Percentiles rank a stretch among this genome's conserved stretches.
These are phyloP conservation scores for Cordyceps fumosorosea DNA, from an alignment of 2,329 filamentous ascomycete genomes.

Conservation along the genomic window DNA sequence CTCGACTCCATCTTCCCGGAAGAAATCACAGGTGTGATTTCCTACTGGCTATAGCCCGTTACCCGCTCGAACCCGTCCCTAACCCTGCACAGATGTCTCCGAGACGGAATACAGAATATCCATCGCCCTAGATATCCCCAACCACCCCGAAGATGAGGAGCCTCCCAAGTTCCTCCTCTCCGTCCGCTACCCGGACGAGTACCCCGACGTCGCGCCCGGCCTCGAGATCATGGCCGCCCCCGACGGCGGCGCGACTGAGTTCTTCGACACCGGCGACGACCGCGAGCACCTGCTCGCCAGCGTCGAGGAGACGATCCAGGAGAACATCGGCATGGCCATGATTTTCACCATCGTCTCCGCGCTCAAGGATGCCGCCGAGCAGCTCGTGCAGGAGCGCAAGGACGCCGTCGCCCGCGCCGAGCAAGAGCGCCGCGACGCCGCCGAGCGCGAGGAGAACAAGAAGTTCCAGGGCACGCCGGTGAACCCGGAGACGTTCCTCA, in stretches of 20 bases:
- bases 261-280: slow-evolving; percentile 76
- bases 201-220: slow-evolving; percentile 79
- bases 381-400: slow-evolving; percentile 68
- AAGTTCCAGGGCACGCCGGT: slow-evolving; percentile 93
- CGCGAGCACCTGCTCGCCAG: slow-evolving; percentile 65
- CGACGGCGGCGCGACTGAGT: slow-evolving; percentile 60
- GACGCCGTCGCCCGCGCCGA: slow-evolving; percentile 44
- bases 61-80: background rate
- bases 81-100: slow-evolving; percentile 63
- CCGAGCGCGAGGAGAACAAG: slow-evolving; percentile 87
- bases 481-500: slow-evolving; percentile 75
- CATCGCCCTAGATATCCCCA: slow-evolving; percentile 72
- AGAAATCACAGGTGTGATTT: slow-evolving; percentile 73
- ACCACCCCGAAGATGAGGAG: slow-evolving; percentile 56
- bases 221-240: slow-evolving; percentile 73
- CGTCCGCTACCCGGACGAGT: slow-evolving; percentile 81
- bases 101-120: slow-evolving; percentile 84
- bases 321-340: slow-evolving; percentile 97
- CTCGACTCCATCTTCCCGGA: slow-evolving; percentile 98
- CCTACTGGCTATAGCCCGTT: background rate
- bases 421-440: slow-evolving; percentile 50
- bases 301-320: slow-evolving; percentile 70
- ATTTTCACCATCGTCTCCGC: slow-evolving; percentile 83
- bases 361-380: slow-evolving; percentile 86
- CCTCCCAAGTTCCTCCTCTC: slow-evolving; percentile 71